These are phyloP conservation scores for Cystofilobasidium bisporidii DNA, from an alignment of 768 basidiomycete species.

Conservation along the genomic window DNA sequence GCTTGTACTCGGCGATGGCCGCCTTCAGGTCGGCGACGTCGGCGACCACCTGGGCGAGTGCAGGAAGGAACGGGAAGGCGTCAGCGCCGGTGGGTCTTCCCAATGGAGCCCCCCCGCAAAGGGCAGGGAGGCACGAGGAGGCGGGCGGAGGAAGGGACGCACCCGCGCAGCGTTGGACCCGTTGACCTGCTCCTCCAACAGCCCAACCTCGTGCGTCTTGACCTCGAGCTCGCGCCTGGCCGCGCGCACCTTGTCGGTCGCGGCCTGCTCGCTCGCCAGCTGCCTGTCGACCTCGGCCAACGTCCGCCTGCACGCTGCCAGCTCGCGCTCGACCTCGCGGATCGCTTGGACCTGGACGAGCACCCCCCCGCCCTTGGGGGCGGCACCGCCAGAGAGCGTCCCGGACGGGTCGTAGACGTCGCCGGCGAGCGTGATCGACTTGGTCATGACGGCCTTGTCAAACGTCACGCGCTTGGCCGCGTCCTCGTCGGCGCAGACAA, in stretches of 20 bases:
- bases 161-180: conserved; percentile 86
- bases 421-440: conserved; percentile 85
- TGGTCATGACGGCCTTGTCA: conserved; percentile 55
- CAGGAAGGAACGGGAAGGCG: neutral
- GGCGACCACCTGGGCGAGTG: conserved; percentile 54
- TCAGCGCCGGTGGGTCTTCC: too few species aligned
- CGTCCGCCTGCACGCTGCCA: conserved; percentile 47
- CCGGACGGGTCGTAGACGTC: conserved; percentile 96
- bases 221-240: conserved; percentile 66
- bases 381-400: conserved; percentile 81
- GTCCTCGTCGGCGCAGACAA: conserved; percentile 80
- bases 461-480: conserved; percentile 85
- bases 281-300: conserved; percentile 52
- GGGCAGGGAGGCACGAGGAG: neutral
- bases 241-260: conserved; percentile 43
- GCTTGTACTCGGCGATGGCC: conserved; percentile 50
- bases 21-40: conserved; percentile 67
- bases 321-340: conserved; percentile 54
- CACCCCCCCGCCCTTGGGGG: conserved; percentile 58
- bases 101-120: neutral
- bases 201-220: conserved; percentile 71
- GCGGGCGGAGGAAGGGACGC: conserved; percentile 34
- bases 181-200: conserved; percentile 73
- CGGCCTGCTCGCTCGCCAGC: conserved; percentile 45
- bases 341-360: conserved; percentile 78